Conservation (phyloP, 805 yeast genomes). For the Yamadazyma olivae region DNA sequence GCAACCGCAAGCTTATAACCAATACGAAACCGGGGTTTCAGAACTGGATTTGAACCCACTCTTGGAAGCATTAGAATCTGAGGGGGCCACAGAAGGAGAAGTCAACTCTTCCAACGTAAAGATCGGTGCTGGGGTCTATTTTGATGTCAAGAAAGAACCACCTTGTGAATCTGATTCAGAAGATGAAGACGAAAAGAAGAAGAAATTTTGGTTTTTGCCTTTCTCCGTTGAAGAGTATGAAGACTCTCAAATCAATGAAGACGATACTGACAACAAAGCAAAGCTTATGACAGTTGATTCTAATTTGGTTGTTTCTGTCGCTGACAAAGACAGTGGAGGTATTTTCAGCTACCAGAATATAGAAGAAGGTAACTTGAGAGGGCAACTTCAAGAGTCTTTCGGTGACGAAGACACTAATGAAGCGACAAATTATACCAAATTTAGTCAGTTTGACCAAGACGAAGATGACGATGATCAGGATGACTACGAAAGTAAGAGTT, state of each 20-base stretch:
- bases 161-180: conserved; percentile 12
- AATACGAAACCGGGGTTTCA: no score
- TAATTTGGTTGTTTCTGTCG: conserved; percentile 9
- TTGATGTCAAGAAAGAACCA: conserved; percentile 12
- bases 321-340: conserved; percentile 5
- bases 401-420: not conserved
- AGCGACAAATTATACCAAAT: not conserved
- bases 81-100: not conserved
- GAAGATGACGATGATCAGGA: no score
- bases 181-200: conserved; percentile 9
- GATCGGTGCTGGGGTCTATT: conserved; percentile 18
- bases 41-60: not conserved
- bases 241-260: no score
- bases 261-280: not conserved
- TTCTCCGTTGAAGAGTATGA: conserved; percentile 7
- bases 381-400: not conserved
- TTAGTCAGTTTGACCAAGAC: conserved; percentile 3
- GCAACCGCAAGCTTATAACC: no score
- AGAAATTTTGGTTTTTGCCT: conserved; percentile 18
- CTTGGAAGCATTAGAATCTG: not conserved
- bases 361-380: not conserved
- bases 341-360: conserved; percentile 1
- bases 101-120: conserved; percentile 5
- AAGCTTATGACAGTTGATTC: conserved; percentile 6
- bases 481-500: conserved; percentile 1